A percentile compares a stretch with the other conserved stretches of the same genome.
phyloP scores from a whole-genome alignment of 2,329 filamentous ascomycete genomes.

The Talaromyces sp. region DNA sequence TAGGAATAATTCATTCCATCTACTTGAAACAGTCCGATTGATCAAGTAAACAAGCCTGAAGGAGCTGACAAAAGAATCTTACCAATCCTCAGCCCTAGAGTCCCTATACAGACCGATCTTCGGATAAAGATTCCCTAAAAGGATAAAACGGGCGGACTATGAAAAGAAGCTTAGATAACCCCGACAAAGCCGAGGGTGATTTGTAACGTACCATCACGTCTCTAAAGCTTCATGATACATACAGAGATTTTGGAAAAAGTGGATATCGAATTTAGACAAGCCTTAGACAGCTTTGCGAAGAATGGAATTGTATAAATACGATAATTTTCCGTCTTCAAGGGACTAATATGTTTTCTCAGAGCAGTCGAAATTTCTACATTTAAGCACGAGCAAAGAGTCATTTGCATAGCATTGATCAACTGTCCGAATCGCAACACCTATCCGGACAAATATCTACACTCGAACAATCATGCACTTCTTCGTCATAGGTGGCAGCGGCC shows the following conservation, averaged over 20 bases:
- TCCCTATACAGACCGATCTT: neutral
- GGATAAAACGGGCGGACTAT: neutral
- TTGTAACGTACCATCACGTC: neutral
- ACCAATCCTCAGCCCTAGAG: neutral
- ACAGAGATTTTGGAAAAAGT: neutral
- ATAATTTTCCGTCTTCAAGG: neutral
- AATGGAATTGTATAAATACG: neutral
- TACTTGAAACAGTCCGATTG: neutral
- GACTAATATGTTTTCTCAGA: neutral
- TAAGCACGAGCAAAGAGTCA: neutral
- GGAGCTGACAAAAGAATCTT: neutral
- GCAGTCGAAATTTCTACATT: neutral
- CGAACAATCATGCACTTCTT: slow-evolving; percentile 13
- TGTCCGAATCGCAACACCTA: neutral
- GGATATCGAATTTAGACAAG: neutral
- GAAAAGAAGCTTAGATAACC: neutral
- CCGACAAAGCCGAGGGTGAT: neutral
- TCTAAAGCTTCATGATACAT: neutral
- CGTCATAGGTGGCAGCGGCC: slow-evolving; percentile 15
- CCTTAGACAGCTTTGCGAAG: neutral
- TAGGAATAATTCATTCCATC: too few species aligned
- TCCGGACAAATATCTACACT: neutral
- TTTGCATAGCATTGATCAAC: neutral
- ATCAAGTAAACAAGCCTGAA: neutral
- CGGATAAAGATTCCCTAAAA: neutral